These are phyloP conservation scores for Brassica carinata DNA, from an alignment of 345 rosid genomes.

Conservation along the genomic window DNA sequence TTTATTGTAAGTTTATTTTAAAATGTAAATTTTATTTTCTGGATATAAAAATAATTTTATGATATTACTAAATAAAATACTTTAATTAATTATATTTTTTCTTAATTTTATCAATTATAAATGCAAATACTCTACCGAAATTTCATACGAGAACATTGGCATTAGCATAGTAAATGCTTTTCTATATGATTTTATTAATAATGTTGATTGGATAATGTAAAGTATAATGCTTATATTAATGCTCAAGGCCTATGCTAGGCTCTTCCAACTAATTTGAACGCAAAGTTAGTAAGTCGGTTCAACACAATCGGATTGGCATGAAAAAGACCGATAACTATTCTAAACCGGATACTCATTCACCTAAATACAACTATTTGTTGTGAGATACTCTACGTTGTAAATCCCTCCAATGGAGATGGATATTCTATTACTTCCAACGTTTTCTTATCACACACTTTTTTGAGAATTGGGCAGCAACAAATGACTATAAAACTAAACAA, in stretches of 20 bases:
- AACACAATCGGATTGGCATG: not conserved
- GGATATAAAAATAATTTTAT: no score
- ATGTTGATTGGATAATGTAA: no score
- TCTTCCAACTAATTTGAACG: not conserved
- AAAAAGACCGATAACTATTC: not conserved
- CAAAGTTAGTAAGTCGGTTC: not conserved
- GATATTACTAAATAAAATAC: no score
- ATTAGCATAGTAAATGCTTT: no score
- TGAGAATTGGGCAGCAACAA: not conserved
- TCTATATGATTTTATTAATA: no score
- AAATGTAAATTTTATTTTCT: no score
- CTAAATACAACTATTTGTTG: not conserved
- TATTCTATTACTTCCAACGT: not conserved
- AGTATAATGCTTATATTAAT: no score
- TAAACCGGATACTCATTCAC: not conserved
- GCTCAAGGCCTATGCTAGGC: not conserved
- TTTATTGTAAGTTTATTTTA: no score
- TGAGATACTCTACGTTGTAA: not conserved
- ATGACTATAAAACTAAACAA: not conserved
- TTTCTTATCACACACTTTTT: not conserved
- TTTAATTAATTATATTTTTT: no score
- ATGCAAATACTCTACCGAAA: no score
- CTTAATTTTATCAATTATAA: no score
- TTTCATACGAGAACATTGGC: no score
- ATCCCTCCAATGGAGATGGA: not conserved